Evolutionary conservation across 495 filamentous ascomycete genomes (phyloP).

Genomic region (Friedmanniomyces simplex): DNA sequence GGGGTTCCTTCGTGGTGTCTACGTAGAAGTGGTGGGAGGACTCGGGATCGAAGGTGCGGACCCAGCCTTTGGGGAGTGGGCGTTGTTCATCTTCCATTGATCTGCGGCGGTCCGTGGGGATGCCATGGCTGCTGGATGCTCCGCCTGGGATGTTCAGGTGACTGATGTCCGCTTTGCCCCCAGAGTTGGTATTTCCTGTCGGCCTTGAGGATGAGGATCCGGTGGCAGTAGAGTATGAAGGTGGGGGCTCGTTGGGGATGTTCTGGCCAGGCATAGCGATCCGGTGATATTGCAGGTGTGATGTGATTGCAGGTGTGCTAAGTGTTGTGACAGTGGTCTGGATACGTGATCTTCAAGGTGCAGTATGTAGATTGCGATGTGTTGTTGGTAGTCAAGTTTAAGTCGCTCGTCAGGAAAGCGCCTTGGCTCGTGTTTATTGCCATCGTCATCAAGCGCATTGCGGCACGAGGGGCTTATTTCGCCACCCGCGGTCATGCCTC

Average conservation of each 20-base stretch:
- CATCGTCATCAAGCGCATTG: too few species aligned
- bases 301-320: background rate
- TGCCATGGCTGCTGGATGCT: constrained; percentile 28
- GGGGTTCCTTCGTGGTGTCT: constrained; percentile 37
- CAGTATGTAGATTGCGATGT: too few species aligned
- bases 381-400: too few species aligned
- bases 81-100: constrained; percentile 42
- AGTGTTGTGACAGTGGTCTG: background rate
- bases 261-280: background rate
- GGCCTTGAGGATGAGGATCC: background rate
- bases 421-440: too few species aligned
- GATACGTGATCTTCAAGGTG: background rate
- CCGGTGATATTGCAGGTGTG: background rate
- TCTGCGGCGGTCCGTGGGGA: constrained; percentile 35
- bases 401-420: too few species aligned
- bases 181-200: background rate
- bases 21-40: constrained; percentile 43
- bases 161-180: background rate
- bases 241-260: constrained; percentile 14
- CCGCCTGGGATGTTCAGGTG: constrained; percentile 12
- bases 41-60: constrained; percentile 36
- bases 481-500: too few species aligned
- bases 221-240: background rate
- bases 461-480: too few species aligned
- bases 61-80: constrained; percentile 36